A percentile compares a stretch with the other conserved stretches of the same genome.
phyloP scores from a whole-genome alignment of 495 filamentous ascomycete genomes.

The Bathelium albidoporum region DNA sequence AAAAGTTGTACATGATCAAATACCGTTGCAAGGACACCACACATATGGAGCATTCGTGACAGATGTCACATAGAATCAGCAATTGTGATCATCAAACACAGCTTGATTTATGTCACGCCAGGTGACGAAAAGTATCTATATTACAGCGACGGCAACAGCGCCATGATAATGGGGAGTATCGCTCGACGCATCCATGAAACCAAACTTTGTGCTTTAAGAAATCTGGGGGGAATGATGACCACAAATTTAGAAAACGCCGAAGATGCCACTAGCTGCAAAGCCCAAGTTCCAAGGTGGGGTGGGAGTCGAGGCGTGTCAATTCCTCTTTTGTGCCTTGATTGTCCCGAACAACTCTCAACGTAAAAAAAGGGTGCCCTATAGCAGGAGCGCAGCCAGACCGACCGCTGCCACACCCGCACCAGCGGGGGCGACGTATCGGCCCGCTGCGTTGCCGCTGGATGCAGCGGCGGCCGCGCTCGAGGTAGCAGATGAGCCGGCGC shows the following conservation, averaged over 20 bases:
- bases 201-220: not conserved
- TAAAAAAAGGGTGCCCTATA: not conserved
- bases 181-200: not conserved
- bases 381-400: not conserved
- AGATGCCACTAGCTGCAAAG: slow-evolving; percentile 5
- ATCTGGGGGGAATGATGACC: slow-evolving; percentile 2
- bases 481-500: not conserved
- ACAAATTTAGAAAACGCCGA: not conserved
- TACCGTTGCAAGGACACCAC: no score
- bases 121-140: slow-evolving; percentile 6
- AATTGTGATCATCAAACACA: not conserved
- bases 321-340: not conserved
- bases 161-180: slow-evolving; percentile 2
- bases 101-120: slow-evolving; percentile 4
- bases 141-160: slow-evolving; percentile 1
- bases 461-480: not conserved
- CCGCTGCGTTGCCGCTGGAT: not conserved
- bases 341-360: not conserved
- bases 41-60: not conserved
- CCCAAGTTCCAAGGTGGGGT: not conserved
- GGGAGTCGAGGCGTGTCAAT: not conserved
- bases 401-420: not conserved
- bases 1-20: no score
- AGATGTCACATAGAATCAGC: not conserved
- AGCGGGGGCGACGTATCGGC: not conserved